Base-by-base conservation (phyloP, 2,329 filamentous ascomycete genomes). In the Rhytidhysteron rufulum region DNA sequence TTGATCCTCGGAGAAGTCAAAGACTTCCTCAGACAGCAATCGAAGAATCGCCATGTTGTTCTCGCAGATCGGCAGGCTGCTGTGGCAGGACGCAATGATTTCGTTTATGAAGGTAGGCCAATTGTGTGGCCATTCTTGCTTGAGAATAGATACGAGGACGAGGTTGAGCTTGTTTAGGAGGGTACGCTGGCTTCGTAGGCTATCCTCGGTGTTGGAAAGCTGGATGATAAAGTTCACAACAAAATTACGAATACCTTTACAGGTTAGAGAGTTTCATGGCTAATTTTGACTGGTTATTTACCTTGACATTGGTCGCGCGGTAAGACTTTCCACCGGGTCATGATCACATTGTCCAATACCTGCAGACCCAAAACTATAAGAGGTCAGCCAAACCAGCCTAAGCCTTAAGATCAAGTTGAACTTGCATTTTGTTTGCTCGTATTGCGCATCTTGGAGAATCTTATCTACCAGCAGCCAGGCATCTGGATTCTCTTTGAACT, bases 101-200 rank as follows among this genome's bases (percentile, higher is more conserved):
- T 98, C 93, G 75, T 97, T 97, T 78, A 98, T 97, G 70, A 98
- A 98, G 16, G 89, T 95, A 9, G 94, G 93, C 93, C 94, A 98
- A 75, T 98, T 95, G 71, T 97, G 91, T 42, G 93, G 93, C 93
- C 93, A 98, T 70, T 98, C 93, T 71, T 98, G 93, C 77, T 98
- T 98, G 62, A 98, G 75, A 49, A 98, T 91, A 42, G 90, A 96
- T 55, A 98, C 88, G 49, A 98, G 85, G 43, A 97, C 91, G 57
- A 98, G 80, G 62, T 98, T 98, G 47, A 98, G 83, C 75, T 98
- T 98, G 79, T 97, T 97, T 62, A 98, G 76, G 44, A 98, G 81
- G 24, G 90, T 90, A 62, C 87, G 85, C 69, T 97, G 85, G 55
- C 79, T 74, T 66, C 84, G 86, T 54, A 96, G 76, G 50, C 83